Evolutionary conservation across 2,329 filamentous ascomycete genomes (phyloP), one percentile per base, ranked within the genome.

Genomic region (Pseudocercospora pini-densiflorae): DNA sequence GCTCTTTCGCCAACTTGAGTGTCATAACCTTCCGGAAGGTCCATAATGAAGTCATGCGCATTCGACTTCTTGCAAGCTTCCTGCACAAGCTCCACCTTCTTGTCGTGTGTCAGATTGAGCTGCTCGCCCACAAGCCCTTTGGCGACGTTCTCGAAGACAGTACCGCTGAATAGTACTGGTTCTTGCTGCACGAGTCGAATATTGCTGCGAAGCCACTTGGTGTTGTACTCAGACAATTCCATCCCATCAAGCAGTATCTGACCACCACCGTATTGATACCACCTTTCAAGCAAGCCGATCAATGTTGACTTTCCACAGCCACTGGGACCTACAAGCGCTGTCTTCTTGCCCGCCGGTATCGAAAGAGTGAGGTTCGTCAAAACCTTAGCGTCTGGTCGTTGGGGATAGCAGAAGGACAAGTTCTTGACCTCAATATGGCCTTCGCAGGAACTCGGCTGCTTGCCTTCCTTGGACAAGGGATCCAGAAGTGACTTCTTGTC

Each of bases 381-480:
- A 0, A 82, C 79, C 29, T 69, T 71, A 6, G 77, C 75, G 63
- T 67, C 75, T 69, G 79, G 65, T 70, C 80, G 74, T 5, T 80
- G 0, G 16, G 91, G 91, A 72, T 94, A 94, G 1, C 90, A 86
- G 73, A 94, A 93, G n/a, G 84, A 86, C 10, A 94, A 86, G 49
- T 87, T 82, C 10, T 87, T 79, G 29, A 94, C 86, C 5, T 84
- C 78, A 58, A 92, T 89, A 60, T 90, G 85, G 8, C 78, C 77
- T 9, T 49, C 55, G 29, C 73, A 76, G 5, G 55, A 31, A 10
- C 33, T 40, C 2, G 74, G 76, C 31, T 68, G 60, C 31, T 64
- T 65, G 19, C 77, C 75, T 14, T 62, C 62, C 12, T 69, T 24
- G 29, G 71, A 61, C 2, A 80, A 70, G 0, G 81, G 77, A 68